Evolutionary conservation across 768 basidiomycete genomes (phyloP).

Genomic region (Chalciporus piperatus): DNA sequence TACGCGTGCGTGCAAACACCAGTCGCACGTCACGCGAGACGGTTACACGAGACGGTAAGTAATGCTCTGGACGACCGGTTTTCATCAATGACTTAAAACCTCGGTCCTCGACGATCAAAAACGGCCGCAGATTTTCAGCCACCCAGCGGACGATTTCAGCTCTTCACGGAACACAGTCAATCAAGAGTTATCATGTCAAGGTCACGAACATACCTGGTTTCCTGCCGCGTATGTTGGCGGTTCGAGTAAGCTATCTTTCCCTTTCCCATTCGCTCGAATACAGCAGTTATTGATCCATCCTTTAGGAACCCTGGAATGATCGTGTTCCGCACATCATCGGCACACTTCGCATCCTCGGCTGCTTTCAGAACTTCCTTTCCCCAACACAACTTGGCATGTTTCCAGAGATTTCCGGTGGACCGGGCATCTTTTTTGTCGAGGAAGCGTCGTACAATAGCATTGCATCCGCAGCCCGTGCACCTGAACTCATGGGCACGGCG

Average conservation of each 20-base stretch:
- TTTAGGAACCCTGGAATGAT: neutral
- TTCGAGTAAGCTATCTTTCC: slow-evolving; percentile 32
- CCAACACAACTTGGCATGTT: slow-evolving; percentile 26
- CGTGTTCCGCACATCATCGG: neutral
- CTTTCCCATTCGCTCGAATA: slow-evolving; percentile 28
- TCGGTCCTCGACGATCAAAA: slow-evolving; percentile 33
- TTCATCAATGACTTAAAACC: slow-evolving; percentile 27
- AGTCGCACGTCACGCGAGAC: slow-evolving; percentile 31
- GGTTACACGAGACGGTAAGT: slow-evolving; percentile 33
- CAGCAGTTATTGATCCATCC: slow-evolving; percentile 29
- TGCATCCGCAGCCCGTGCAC: slow-evolving; percentile 19
- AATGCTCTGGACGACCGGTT: slow-evolving; percentile 14
- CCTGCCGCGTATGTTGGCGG: slow-evolving; percentile 15
- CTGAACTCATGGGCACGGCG: slow-evolving; percentile 23
- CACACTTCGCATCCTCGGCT: neutral
- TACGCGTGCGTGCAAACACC: slow-evolving; percentile 23
- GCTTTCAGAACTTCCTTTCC: neutral
- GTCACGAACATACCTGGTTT: slow-evolving; percentile 20
- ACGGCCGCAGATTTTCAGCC: slow-evolving; percentile 30
- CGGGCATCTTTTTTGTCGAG: slow-evolving; percentile 23
- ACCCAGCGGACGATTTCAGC: slow-evolving; percentile 38
- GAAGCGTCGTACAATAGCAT: slow-evolving; percentile 11
- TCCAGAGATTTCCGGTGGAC: slow-evolving; percentile 30
- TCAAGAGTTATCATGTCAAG: too few species aligned
- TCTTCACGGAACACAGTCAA: too few species aligned